Percentiles rank a stretch among this genome's conserved stretches.
These are phyloP conservation scores for Xylaria intraflava DNA, from an alignment of 495 filamentous ascomycete species.

Conservation along the genomic window DNA sequence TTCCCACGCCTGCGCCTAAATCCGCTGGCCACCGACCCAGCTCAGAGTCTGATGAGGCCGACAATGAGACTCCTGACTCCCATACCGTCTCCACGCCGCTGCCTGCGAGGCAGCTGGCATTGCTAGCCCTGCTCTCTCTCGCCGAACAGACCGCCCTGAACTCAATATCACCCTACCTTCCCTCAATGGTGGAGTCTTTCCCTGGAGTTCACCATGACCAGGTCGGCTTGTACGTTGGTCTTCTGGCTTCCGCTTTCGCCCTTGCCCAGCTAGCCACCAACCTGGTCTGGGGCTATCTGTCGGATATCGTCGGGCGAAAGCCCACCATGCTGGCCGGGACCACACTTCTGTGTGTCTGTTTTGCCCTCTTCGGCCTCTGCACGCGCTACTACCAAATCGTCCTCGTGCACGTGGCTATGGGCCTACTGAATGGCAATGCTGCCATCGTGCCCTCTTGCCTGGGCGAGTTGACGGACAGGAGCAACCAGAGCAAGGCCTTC, in stretches of 20 bases:
- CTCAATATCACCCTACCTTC: slow-evolving; percentile 92
- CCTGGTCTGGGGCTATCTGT: slow-evolving; percentile 89
- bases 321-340: slow-evolving; percentile 88
- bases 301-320: slow-evolving; percentile 85
- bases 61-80: slow-evolving; percentile 29
- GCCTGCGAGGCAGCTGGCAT: slow-evolving; percentile 72
- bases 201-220: slow-evolving; percentile 63
- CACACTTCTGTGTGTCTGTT: slow-evolving; percentile 68
- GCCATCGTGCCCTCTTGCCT: slow-evolving; percentile 84
- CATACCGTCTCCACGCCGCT: slow-evolving; percentile 54
- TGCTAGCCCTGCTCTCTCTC: slow-evolving; percentile 82
- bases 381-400: slow-evolving; percentile 75
- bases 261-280: slow-evolving; percentile 87
- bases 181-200: slow-evolving; percentile 82
- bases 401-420: slow-evolving; percentile 81
- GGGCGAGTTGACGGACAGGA: slow-evolving; percentile 90
- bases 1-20: slow-evolving; percentile 81
- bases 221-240: slow-evolving; percentile 83
- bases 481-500: slow-evolving; percentile 87
- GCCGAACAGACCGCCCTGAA: slow-evolving; percentile 95
- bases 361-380: slow-evolving; percentile 84
- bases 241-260: slow-evolving; percentile 84
- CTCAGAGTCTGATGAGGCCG: slow-evolving; percentile 20
- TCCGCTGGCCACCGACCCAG: slow-evolving; percentile 41
- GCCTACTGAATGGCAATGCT: slow-evolving; percentile 83